Percentiles rank a stretch among this genome's conserved stretches.
Evolutionary conservation across 148 eudicot species (phyloP).

Genomic region (Salicornia ramosissima): DNA sequence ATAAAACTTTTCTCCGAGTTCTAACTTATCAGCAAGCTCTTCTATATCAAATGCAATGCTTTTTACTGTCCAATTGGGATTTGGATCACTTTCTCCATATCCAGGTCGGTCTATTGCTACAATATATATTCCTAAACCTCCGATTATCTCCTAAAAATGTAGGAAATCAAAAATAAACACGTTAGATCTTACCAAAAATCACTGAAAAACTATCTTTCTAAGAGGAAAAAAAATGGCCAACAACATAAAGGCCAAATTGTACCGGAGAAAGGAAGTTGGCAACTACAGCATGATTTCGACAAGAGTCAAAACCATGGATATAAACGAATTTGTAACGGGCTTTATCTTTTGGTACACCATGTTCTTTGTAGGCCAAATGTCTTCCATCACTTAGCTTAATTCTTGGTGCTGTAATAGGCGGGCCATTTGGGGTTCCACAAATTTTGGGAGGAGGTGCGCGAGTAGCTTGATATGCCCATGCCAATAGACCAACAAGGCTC

Average conservation of each 20-base stretch:
- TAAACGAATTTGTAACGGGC: constrained; percentile 61
- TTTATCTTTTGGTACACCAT: constrained; percentile 58
- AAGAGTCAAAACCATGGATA: constrained; percentile 63
- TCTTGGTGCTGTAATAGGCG: constrained; percentile 69
- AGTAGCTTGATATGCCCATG: constrained; percentile 64
- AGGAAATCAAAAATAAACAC: not conserved
- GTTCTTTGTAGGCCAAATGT: constrained; percentile 71
- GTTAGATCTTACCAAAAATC: too few species aligned
- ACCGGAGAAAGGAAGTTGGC: constrained; percentile 52
- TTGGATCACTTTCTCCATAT: constrained; percentile 78
- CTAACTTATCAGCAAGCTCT: constrained; percentile 74
- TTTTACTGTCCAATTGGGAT: constrained; percentile 48
- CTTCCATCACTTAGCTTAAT: constrained; percentile 78
- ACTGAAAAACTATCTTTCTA: not conserved
- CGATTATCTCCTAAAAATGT: constrained; percentile 40
- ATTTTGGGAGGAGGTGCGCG: constrained; percentile 56
- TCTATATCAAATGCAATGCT: constrained; percentile 61
- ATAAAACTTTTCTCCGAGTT: constrained; percentile 59
- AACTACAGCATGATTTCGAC: constrained; percentile 51
- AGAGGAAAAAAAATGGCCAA: not conserved
- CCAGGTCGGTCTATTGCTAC: constrained; percentile 74
- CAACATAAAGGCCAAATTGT: too few species aligned
- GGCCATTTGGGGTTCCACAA: constrained; percentile 74
- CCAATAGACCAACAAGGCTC: constrained; percentile 54
- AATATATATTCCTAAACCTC: constrained; percentile 46